phyloP scores from a whole-genome alignment of 2,329 filamentous ascomycete genomes.

The Pseudocercospora fijiensis region DNA sequence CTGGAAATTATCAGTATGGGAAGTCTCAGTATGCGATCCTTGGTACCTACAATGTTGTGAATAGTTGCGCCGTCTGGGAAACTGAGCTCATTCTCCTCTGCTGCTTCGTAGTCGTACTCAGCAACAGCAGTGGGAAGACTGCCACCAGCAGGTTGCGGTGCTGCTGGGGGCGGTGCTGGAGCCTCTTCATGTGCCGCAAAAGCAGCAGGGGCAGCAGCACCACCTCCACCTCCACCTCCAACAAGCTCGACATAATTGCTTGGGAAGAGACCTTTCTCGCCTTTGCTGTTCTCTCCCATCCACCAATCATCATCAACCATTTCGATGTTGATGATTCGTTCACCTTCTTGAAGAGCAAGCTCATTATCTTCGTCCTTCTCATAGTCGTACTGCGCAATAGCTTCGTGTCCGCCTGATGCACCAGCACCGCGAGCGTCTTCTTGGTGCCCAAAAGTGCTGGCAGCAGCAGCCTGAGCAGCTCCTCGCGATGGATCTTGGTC shows the following conservation, averaged over 20 bases:
- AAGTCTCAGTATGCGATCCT: background rate
- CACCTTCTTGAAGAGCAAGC: constrained; percentile 83
- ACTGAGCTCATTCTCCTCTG: constrained; percentile 82
- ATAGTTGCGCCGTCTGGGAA: constrained; percentile 89
- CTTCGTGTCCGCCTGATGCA: constrained; percentile 61
- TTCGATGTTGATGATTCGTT: constrained; percentile 86
- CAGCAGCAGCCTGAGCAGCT: constrained; percentile 49
- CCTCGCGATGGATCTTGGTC: constrained; percentile 58
- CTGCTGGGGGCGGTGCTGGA: constrained; percentile 24
- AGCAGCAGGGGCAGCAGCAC: constrained; percentile 44
- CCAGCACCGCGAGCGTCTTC: constrained; percentile 40
- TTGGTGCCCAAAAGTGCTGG: constrained; percentile 47
- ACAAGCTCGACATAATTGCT: constrained; percentile 94
- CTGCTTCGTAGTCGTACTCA: constrained; percentile 93
- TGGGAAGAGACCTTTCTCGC: constrained; percentile 88
- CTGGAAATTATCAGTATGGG: constrained; percentile 45
- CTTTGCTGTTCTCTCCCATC: constrained; percentile 84
- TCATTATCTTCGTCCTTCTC: constrained; percentile 98
- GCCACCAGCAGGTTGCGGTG: constrained; percentile 40
- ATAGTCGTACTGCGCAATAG: constrained; percentile 88
- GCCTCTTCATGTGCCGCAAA: constrained; percentile 41
- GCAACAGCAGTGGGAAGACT: constrained; percentile 67
- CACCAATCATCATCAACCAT: constrained; percentile 99
- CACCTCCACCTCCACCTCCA: constrained; percentile 46
- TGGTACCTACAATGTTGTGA: constrained; percentile 65